A percentile compares a stretch with the other conserved stretches of the same genome.
phyloP scores from a whole-genome alignment of 208 protist genomes.

The Crithidia thermophila region DNA sequence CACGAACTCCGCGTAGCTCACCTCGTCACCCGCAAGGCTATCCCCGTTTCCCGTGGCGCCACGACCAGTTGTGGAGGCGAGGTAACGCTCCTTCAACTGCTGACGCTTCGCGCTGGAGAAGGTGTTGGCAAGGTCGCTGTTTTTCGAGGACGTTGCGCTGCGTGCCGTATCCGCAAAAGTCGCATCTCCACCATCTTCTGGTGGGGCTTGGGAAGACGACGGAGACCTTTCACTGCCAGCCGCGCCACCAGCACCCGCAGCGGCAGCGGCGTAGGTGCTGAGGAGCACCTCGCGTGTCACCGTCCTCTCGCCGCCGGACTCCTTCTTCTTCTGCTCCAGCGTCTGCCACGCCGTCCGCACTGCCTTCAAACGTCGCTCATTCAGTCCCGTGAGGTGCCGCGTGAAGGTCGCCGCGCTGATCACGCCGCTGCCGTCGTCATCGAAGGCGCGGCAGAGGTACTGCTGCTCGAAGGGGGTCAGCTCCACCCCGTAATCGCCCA shows the following conservation, averaged over 20 bases:
- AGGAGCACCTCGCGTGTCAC: slow-evolving; percentile 45
- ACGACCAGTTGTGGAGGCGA: slow-evolving; percentile 14
- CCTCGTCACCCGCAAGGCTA: slow-evolving; percentile 12
- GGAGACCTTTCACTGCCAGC: not conserved
- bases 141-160: slow-evolving; percentile 2
- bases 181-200: too few relatives aligned
- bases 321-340: slow-evolving; percentile 43
- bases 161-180: too few relatives aligned
- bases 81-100: slow-evolving; percentile 17
- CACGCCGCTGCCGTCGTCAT: slow-evolving; percentile 53
- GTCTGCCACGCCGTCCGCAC: slow-evolving; percentile 65
- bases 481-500: slow-evolving; percentile 47
- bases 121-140: slow-evolving; percentile 14
- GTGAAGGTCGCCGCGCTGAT: slow-evolving; percentile 66
- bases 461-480: slow-evolving; percentile 50
- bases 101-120: slow-evolving; percentile 11
- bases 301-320: not conserved
- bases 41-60: not conserved
- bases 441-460: slow-evolving; percentile 80
- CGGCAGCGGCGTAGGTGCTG: slow-evolving; percentile 20
- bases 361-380: slow-evolving; percentile 64
- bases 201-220: too few relatives aligned
- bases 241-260: not conserved
- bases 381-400: slow-evolving; percentile 81
- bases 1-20: slow-evolving; percentile 64